Evolutionary conservation across 2,329 filamentous ascomycete species (phyloP).

Genomic region (Cordyceps javanica): DNA sequence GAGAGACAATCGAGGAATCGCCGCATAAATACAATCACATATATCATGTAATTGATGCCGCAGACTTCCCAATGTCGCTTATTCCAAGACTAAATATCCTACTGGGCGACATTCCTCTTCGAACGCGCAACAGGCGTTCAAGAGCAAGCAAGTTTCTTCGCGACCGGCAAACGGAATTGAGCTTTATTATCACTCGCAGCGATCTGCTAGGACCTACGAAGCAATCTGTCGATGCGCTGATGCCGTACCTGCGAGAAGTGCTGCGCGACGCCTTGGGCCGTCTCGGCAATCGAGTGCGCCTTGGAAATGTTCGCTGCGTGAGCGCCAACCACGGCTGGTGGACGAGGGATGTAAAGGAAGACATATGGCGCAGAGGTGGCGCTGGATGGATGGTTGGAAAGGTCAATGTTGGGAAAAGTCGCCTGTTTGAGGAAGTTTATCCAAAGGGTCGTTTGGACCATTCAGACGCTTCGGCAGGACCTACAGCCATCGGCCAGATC

Average conservation of each 20-base stretch:
- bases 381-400: slow-evolving; percentile 97
- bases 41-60: slow-evolving; percentile 91
- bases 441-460: slow-evolving; percentile 53
- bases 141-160: slow-evolving; percentile 58
- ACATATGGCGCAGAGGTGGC: slow-evolving; percentile 77
- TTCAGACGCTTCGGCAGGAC: neutral
- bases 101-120: slow-evolving; percentile 64
- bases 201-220: slow-evolving; percentile 82
- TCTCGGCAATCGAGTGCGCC: slow-evolving; percentile 60
- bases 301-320: slow-evolving; percentile 83
- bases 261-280: slow-evolving; percentile 70
- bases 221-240: slow-evolving; percentile 74
- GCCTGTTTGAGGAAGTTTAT: slow-evolving; percentile 80
- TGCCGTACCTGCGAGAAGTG: slow-evolving; percentile 76
- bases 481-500: neutral
- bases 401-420: slow-evolving; percentile 95
- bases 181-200: slow-evolving; percentile 84
- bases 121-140: slow-evolving; percentile 75
- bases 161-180: slow-evolving; percentile 68
- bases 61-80: slow-evolving; percentile 93
- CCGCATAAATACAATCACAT: slow-evolving; percentile 89
- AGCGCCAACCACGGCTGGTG: slow-evolving; percentile 86
- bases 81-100: slow-evolving; percentile 68
- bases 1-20: slow-evolving; percentile 79
- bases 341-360: slow-evolving; percentile 79